phyloP scores from a whole-genome alignment of 2,329 filamentous ascomycete genomes.

The Colletotrichum coccodes region DNA sequence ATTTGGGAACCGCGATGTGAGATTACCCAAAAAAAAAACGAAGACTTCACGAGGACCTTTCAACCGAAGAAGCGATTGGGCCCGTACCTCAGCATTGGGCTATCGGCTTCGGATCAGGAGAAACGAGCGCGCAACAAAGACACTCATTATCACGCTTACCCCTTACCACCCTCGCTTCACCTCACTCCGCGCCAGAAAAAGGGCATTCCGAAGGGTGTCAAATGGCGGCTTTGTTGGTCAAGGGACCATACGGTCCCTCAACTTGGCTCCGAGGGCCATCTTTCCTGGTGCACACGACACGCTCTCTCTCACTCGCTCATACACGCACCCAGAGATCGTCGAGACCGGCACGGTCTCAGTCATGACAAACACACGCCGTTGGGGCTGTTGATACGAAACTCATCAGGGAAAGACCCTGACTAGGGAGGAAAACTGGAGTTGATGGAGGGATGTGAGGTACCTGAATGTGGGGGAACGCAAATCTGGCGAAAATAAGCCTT shows the following conservation, averaged over 20 bases:
- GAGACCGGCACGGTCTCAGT: neutral
- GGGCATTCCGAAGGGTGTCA: neutral
- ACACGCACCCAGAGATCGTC: neutral
- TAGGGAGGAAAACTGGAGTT: neutral
- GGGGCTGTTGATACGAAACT: neutral
- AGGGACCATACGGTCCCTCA: neutral
- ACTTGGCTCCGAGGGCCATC: neutral
- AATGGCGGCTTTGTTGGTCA: neutral
- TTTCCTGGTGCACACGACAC: neutral
- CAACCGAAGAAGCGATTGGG: neutral
- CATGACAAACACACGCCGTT: neutral
- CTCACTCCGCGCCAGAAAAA: neutral
- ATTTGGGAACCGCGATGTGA: neutral
- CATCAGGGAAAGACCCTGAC: neutral
- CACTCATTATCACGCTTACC: neutral
- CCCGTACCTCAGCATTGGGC: neutral
- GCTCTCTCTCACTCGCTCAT: neutral
- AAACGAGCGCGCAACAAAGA: conserved; percentile 1
- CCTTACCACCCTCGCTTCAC: neutral
- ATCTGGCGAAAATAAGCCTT: conserved; percentile 9
- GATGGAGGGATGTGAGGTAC: neutral
- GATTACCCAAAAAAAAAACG: neutral
- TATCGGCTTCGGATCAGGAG: conserved; percentile 5
- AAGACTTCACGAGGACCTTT: neutral
- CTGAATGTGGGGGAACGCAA: neutral